phyloP scores from a whole-genome alignment of 2,329 filamentous ascomycete genomes.

The Epichloe festucae region DNA sequence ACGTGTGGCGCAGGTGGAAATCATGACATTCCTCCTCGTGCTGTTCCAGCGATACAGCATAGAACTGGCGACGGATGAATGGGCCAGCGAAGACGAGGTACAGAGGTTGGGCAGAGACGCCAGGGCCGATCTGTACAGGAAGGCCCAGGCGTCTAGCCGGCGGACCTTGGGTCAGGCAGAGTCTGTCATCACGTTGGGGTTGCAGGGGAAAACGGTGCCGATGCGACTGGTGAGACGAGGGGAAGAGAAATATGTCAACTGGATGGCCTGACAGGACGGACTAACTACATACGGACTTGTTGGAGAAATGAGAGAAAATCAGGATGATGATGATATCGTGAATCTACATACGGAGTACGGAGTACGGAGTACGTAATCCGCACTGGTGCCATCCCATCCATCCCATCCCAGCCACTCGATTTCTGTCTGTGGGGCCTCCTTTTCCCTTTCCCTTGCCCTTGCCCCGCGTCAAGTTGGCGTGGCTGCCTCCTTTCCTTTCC shows the following conservation, averaged over 20 bases:
- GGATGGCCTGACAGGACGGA: constrained; percentile 13
- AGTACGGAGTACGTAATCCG: too few relatives aligned
- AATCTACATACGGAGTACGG: too few relatives aligned
- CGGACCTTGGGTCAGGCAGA: constrained; percentile 40
- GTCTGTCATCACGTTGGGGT: constrained; percentile 59
- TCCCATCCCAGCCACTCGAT: too few relatives aligned
- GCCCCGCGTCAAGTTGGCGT: too few relatives aligned
- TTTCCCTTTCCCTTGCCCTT: too few relatives aligned
- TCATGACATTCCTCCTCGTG: constrained; percentile 40
- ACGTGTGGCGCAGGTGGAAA: constrained; percentile 46
- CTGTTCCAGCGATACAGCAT: constrained; percentile 49
- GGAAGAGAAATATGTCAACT: constrained; percentile 50
- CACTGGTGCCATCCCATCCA: too few relatives aligned
- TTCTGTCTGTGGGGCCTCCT: too few relatives aligned
- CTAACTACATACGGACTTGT: too few relatives aligned
- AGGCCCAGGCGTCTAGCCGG: constrained; percentile 43
- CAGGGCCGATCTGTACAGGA: constrained; percentile 42
- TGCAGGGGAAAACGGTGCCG: constrained; percentile 49
- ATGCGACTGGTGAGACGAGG: constrained; percentile 57
- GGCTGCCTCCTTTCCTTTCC: too few relatives aligned
- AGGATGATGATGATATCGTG: too few relatives aligned
- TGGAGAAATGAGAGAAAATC: too few relatives aligned
- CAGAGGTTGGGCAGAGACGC: constrained; percentile 31
- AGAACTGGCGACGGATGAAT: constrained; percentile 55
- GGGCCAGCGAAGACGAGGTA: constrained; percentile 41